These are phyloP conservation scores for Pseudogymnoascus sp. DNA, from an alignment of 2,329 filamentous ascomycete species.

Conservation along the genomic window DNA sequence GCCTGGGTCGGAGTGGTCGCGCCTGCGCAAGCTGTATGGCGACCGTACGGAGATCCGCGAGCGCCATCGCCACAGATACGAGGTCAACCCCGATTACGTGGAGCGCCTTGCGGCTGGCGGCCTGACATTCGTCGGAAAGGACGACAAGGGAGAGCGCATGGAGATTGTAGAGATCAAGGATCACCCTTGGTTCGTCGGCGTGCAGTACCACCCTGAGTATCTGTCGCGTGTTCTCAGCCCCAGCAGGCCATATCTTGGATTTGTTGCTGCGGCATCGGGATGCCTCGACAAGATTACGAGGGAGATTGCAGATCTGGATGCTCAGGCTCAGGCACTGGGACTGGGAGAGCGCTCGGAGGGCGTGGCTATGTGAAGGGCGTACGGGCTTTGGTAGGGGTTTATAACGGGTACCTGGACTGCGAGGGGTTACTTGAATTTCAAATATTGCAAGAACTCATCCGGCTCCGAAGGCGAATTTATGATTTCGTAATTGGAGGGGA, in stretches of 20 bases:
- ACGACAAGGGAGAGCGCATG: conserved; percentile 69
- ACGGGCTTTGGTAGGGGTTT: background rate
- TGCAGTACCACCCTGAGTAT: conserved; percentile 88
- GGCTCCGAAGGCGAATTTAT: background rate
- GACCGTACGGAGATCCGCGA: conserved; percentile 49
- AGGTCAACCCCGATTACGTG: conserved; percentile 76
- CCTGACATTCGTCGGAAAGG: conserved; percentile 69
- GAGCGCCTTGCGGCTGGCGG: conserved; percentile 59
- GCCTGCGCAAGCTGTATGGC: conserved; percentile 67
- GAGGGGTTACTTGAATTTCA: background rate
- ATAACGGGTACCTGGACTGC: background rate
- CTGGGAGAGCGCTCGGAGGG: conserved; percentile 2
- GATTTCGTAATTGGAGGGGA: background rate
- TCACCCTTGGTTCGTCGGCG: conserved; percentile 76
- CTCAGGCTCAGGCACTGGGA: background rate
- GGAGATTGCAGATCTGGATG: conserved; percentile 10
- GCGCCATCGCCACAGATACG: conserved; percentile 81
- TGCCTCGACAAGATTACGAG: conserved; percentile 24
- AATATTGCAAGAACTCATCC: background rate
- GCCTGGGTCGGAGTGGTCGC: conserved; percentile 65
- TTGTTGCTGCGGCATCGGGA: conserved; percentile 60
- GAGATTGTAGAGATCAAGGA: conserved; percentile 75
- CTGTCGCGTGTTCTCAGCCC: conserved; percentile 65
- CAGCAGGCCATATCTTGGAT: conserved; percentile 70
- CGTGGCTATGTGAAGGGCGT: background rate